Percentiles rank a stretch among this genome's conserved stretches.
phyloP scores from a whole-genome alignment of 2,329 filamentous ascomycete species.

The Aspergillus novoparasiticus region DNA sequence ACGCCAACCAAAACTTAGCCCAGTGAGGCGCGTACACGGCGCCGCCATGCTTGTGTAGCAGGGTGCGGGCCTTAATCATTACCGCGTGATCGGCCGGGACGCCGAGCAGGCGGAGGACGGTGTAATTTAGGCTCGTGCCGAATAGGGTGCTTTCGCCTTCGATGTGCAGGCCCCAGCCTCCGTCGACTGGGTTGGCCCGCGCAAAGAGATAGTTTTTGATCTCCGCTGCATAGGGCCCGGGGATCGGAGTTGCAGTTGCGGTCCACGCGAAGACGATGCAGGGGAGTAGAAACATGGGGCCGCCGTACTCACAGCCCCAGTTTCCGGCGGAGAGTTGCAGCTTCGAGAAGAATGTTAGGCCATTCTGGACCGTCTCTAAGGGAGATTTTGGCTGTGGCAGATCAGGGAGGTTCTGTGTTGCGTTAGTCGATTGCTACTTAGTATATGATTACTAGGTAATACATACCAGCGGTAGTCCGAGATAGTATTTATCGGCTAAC shows the following conservation, averaged over 20 bases:
- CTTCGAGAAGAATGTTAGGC: not conserved
- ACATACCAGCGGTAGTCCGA: slow-evolving; percentile 3
- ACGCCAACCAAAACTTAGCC: slow-evolving; percentile 16
- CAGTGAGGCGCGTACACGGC: slow-evolving; percentile 1
- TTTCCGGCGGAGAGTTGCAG: not conserved
- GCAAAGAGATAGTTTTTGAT: slow-evolving; percentile 3
- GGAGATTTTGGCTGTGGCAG: not conserved
- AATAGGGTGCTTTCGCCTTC: slow-evolving; percentile 5
- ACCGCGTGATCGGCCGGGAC: not conserved
- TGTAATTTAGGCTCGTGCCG: slow-evolving; percentile 9
- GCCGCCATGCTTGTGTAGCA: slow-evolving; percentile 3
- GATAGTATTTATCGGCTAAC: slow-evolving; percentile 5
- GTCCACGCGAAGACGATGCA: slow-evolving; percentile 6
- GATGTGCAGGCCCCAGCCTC: slow-evolving; percentile 11
- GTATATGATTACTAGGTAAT: not conserved
- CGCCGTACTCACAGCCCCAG: slow-evolving; percentile 7
- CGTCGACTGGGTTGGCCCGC: not conserved
- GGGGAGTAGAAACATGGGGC: slow-evolving; percentile 5
- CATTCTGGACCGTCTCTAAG: not conserved
- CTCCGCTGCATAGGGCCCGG: not conserved
- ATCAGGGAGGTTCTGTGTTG: not conserved
- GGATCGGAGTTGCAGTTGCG: slow-evolving; percentile 1
- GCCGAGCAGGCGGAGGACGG: slow-evolving; percentile 10
- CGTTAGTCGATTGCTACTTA: not conserved
- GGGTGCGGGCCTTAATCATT: not conserved